phyloP scores from a whole-genome alignment of 164 flowering plant genomes.

The Berberis vulgaris region DNA sequence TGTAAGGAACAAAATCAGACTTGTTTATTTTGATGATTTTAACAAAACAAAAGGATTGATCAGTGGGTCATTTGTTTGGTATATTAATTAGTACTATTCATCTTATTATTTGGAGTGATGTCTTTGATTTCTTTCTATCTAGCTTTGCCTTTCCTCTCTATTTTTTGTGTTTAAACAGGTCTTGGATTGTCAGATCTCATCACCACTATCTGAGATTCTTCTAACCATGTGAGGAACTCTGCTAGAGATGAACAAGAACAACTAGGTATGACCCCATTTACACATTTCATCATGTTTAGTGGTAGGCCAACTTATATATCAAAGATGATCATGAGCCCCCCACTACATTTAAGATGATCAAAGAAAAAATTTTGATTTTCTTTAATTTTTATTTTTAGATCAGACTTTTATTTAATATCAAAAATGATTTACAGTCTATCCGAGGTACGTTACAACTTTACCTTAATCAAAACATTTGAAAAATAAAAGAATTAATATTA shows the following conservation, averaged over 20 bases:
- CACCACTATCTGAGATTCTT: constrained; percentile 23
- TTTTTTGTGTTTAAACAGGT: constrained; percentile 11
- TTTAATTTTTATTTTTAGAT: too few relatives aligned
- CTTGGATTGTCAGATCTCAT: constrained; percentile 19
- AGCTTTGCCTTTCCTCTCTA: neutral
- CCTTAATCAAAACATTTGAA: too few relatives aligned
- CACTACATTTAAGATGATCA: neutral
- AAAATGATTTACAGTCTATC: too few relatives aligned
- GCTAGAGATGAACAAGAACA: constrained; percentile 9
- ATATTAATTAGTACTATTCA: neutral
- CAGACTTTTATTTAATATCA: too few relatives aligned
- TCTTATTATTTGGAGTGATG: neutral
- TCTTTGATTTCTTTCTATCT: constrained; percentile 3
- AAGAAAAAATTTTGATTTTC: too few relatives aligned
- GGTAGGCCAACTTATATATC: constrained; percentile 7
- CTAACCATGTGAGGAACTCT: constrained; percentile 18
- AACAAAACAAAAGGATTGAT: neutral
- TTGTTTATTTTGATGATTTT: constrained; percentile 4
- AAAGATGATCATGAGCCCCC: neutral
- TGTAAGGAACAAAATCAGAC: neutral
- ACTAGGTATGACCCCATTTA: constrained; percentile 10
- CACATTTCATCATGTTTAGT: constrained; percentile 1
- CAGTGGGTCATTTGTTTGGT: neutral
- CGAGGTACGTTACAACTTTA: too few relatives aligned
- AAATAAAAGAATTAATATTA: too few relatives aligned